phyloP scores from a whole-genome alignment of 208 protist species.

The Vickermania spadyakhi region DNA sequence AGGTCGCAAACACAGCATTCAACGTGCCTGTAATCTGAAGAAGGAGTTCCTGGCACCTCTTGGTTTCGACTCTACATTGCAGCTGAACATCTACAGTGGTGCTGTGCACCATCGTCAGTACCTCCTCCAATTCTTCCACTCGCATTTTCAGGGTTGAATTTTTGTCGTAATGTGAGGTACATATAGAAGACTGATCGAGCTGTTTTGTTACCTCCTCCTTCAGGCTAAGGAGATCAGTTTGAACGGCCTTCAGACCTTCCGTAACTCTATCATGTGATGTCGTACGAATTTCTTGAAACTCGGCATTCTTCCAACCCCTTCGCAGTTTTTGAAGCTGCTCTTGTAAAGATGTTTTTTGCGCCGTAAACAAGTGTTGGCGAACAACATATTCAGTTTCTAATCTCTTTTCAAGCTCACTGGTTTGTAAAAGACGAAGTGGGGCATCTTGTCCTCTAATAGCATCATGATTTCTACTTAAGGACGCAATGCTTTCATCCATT shows the following conservation, averaged over 20 bases:
- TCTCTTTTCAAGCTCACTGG: conserved; percentile 27
- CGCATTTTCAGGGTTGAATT: neutral
- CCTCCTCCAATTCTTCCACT: neutral
- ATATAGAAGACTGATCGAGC: neutral
- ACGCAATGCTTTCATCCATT: conserved; percentile 7
- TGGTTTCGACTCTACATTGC: conserved; percentile 13
- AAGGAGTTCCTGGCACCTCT: conserved; percentile 16
- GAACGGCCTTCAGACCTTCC: conserved; percentile 1
- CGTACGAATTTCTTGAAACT: neutral
- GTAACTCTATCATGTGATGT: neutral
- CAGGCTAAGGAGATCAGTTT: neutral
- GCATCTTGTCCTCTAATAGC: conserved; percentile 28
- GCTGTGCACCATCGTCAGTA: conserved; percentile 17
- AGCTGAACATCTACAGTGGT: conserved; percentile 4
- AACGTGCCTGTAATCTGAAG: conserved; percentile 4
- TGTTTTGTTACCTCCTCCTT: neutral
- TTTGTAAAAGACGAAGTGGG: conserved; percentile 17
- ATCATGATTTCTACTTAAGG: conserved; percentile 17
- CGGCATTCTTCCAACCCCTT: conserved; percentile 5
- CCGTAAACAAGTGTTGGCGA: conserved; percentile 24
- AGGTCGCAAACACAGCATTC: conserved; percentile 22
- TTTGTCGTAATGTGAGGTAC: neutral
- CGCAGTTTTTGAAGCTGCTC: conserved; percentile 34
- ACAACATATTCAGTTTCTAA: conserved; percentile 22
- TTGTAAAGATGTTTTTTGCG: conserved; percentile 24